Percentiles rank a stretch among this genome's conserved stretches.
Evolutionary conservation across 2,329 filamentous ascomycete genomes (phyloP).

Genomic region (Fusarium redolens): DNA sequence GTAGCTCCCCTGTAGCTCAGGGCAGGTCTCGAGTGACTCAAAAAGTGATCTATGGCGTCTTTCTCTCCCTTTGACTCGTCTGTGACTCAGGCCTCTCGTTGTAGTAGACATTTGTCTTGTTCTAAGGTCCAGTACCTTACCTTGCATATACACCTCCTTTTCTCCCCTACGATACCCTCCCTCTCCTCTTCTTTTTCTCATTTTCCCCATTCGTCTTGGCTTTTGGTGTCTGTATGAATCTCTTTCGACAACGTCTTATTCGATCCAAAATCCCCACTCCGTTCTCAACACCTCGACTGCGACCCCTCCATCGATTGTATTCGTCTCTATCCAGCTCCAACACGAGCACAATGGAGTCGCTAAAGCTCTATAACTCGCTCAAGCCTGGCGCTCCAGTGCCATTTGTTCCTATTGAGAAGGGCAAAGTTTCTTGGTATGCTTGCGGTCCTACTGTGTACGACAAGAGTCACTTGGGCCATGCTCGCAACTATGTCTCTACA

Average conservation of each 20-base stretch:
- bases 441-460: conserved; percentile 91
- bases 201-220: conserved; percentile 14
- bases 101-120: conserved; percentile 35
- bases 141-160: conserved; percentile 28
- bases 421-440: conserved; percentile 85
- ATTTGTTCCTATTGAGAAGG: conserved; percentile 77
- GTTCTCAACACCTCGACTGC: conserved; percentile 38
- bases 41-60: conserved; percentile 37
- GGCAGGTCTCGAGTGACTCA: conserved; percentile 10
- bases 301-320: conserved; percentile 49
- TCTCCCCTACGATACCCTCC: conserved; percentile 23
- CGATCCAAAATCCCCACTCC: conserved; percentile 43
- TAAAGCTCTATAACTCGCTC: conserved; percentile 85
- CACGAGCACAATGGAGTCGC: conserved; percentile 59
- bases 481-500: conserved; percentile 89
- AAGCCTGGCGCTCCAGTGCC: conserved; percentile 76
- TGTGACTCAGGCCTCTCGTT: conserved; percentile 36
- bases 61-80: conserved; percentile 36
- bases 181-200: conserved; percentile 19
- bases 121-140: conserved; percentile 4
- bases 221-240: conserved; percentile 51
- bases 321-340: conserved; percentile 44
- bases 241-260: conserved; percentile 48
- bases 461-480: conserved; percentile 84
- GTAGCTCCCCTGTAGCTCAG: conserved; percentile 29